Evolutionary conservation across 2,329 filamentous ascomycete genomes (phyloP).

Genomic region (Phialemoniopsis sp.): DNA sequence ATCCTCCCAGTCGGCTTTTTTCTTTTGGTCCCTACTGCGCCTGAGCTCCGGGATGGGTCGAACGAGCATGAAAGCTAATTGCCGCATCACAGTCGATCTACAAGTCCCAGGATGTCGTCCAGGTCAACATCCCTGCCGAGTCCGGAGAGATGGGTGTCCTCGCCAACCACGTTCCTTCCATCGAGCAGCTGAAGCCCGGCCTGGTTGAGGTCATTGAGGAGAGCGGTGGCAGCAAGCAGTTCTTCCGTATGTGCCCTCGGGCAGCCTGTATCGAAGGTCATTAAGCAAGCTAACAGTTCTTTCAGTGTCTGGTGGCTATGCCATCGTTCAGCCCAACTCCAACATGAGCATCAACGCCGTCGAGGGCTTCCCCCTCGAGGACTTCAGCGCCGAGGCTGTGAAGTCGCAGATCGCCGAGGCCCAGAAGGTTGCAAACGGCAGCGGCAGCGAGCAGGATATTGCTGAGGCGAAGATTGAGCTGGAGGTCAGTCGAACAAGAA

Average conservation of each 20-base stretch:
- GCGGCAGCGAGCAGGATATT: conserved; percentile 93
- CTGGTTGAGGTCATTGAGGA: conserved; percentile 95
- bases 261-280: conserved; percentile 1
- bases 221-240: conserved; percentile 84
- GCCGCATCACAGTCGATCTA: conserved; percentile 62
- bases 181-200: conserved; percentile 98
- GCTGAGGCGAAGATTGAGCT: conserved; percentile 99
- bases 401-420: conserved; percentile 88
- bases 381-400: conserved; percentile 91
- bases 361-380: conserved; percentile 90
- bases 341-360: conserved; percentile 96
- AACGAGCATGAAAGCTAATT: conserved; percentile 34
- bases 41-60: neutral
- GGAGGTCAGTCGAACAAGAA: conserved; percentile 60
- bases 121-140: conserved; percentile 98
- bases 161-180: conserved; percentile 96
- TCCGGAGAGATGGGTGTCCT: conserved; percentile 99
- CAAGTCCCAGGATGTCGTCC: conserved; percentile 69
- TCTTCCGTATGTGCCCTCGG: conserved; percentile 74
- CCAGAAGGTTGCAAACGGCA: conserved; percentile 88
- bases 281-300: conserved; percentile 3
- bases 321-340: conserved; percentile 93
- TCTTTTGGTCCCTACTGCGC: neutral
- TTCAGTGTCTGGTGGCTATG: conserved; percentile 92
- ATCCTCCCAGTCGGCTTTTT: no score